phyloP scores from a whole-genome alignment of 1,284 basidiomycete genomes.

The Cryptococcus sp. region DNA sequence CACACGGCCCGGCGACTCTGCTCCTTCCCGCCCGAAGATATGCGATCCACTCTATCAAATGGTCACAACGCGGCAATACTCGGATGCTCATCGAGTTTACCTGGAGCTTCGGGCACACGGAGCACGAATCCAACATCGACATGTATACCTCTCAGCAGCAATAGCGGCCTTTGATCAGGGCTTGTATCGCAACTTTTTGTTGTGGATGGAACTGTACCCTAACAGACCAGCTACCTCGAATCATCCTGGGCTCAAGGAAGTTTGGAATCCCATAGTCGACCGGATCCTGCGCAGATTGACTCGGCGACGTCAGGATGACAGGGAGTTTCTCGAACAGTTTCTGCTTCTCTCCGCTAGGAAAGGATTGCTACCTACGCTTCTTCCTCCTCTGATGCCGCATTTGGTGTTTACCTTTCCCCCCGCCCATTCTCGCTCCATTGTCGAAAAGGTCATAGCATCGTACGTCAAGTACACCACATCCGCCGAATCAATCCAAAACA shows the following conservation, averaged over 20 bases:
- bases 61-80: constrained; percentile 13
- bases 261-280: constrained; percentile 34
- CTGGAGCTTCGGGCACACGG: constrained; percentile 35
- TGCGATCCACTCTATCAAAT: constrained; percentile 40
- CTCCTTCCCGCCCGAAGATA: constrained; percentile 6
- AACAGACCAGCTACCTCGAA: constrained; percentile 35
- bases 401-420: constrained; percentile 24
- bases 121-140: constrained; percentile 26
- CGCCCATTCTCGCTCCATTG: constrained; percentile 13
- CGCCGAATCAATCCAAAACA: constrained; percentile 15
- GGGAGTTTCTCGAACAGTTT: constrained; percentile 26
- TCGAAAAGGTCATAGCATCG: constrained; percentile 11
- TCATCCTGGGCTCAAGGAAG: constrained; percentile 23
- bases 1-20: not conserved
- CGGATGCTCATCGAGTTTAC: constrained; percentile 30
- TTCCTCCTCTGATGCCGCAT: constrained; percentile 27
- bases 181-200: constrained; percentile 26
- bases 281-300: constrained; percentile 10
- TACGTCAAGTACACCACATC: constrained; percentile 27
- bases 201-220: constrained; percentile 43
- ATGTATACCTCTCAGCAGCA: constrained; percentile 36
- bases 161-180: constrained; percentile 15
- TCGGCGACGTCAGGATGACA: constrained; percentile 16
- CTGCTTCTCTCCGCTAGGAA: constrained; percentile 28
- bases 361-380: constrained; percentile 34